These are phyloP conservation scores for Alternaria longipes DNA, from an alignment of 2,329 filamentous ascomycete species.

Conservation along the genomic window DNA sequence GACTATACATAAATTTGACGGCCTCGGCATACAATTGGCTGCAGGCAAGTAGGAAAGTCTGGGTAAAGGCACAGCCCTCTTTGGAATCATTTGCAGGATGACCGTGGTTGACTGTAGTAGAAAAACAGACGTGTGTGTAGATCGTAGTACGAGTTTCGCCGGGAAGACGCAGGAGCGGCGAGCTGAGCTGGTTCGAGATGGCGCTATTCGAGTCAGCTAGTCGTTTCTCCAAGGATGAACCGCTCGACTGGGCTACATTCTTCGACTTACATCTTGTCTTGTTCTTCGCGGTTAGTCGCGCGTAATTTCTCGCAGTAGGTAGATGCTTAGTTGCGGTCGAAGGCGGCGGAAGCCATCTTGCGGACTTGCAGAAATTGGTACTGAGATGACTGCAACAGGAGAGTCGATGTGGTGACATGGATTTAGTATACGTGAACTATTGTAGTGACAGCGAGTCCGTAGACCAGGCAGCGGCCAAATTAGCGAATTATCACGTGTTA, in stretches of 20 bases:
- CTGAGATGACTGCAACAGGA: neutral
- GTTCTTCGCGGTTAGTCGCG: too few species aligned
- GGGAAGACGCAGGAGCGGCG: neutral
- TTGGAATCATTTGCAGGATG: neutral
- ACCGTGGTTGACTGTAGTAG: neutral
- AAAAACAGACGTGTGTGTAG: neutral
- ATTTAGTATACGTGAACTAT: neutral
- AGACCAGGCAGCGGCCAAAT: neutral
- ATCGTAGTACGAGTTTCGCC: neutral
- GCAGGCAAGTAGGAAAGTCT: neutral
- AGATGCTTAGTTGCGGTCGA: neutral
- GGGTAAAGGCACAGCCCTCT: neutral
- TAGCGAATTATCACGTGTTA: neutral
- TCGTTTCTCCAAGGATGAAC: accelerated
- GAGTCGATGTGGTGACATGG: neutral
- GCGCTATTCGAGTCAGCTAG: neutral
- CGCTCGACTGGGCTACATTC: neutral
- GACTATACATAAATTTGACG: neutral
- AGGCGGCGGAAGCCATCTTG: neutral
- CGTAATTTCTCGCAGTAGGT: too few species aligned
- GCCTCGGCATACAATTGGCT: neutral
- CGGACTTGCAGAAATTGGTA: neutral
- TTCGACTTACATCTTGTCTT: too few species aligned
- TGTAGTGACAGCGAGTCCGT: neutral
- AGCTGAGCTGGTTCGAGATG: neutral